Conservation (phyloP, 2,329 filamentous ascomycete genomes). For the Ascochyta clinopodiicola region DNA sequence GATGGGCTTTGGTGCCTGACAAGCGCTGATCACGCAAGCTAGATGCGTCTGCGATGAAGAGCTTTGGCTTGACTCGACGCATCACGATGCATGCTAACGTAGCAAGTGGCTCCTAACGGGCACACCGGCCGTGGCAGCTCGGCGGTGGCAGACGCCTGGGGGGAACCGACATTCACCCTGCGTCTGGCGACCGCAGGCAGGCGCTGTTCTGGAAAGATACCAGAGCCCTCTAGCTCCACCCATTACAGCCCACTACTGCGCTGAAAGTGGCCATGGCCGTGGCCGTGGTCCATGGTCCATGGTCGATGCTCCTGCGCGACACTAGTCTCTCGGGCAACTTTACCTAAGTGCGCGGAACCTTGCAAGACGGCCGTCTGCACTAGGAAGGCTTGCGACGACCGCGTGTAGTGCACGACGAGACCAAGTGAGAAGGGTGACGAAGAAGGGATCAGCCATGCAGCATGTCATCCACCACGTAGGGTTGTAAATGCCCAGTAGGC, state of each 20-base stretch:
- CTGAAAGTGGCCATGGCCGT: neutral
- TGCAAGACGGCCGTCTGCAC: conserved; percentile 16
- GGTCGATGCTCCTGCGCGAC: conserved; percentile 25
- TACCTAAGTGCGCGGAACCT: conserved; percentile 19
- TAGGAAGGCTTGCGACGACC: conserved; percentile 21
- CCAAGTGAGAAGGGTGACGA: too few relatives aligned
- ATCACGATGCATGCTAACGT: too few relatives aligned
- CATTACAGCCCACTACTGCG: conserved; percentile 23
- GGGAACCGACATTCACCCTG: conserved; percentile 9
- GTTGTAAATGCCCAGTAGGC: too few relatives aligned
- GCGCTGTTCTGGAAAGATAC: conserved; percentile 33
- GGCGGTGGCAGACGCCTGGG: neutral
- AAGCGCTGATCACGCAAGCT: conserved; percentile 25
- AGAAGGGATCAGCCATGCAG: neutral
- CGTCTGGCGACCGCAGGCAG: conserved; percentile 20
- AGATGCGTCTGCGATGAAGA: conserved; percentile 14
- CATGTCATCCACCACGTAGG: too few relatives aligned
- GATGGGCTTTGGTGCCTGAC: conserved; percentile 28
- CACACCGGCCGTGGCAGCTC: too few relatives aligned
- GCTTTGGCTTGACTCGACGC: conserved; percentile 3
- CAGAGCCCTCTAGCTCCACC: conserved; percentile 26
- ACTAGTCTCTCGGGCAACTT: conserved; percentile 31
- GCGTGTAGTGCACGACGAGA: conserved; percentile 11
- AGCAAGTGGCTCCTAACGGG: too few relatives aligned
- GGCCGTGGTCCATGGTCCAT: neutral